These are phyloP conservation scores for Arachnopeziza araneosa DNA, from an alignment of 2,329 filamentous ascomycete genomes.

Conservation along the genomic window DNA sequence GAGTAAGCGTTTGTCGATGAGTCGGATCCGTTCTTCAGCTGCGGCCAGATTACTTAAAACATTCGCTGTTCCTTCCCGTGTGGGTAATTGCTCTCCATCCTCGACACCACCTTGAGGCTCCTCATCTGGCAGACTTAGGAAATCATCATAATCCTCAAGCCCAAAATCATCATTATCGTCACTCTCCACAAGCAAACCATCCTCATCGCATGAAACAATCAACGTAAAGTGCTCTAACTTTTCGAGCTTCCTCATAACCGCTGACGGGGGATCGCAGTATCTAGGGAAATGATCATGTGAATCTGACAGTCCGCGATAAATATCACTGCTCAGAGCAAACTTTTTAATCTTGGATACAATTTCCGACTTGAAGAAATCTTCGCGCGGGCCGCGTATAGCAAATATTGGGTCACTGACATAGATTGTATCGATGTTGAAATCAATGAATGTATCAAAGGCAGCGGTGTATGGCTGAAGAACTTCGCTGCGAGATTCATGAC, in stretches of 20 bases:
- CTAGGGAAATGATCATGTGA: not conserved
- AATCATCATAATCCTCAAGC: not conserved
- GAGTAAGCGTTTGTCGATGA: not conserved
- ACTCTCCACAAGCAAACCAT: not conserved
- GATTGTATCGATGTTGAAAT: constrained; percentile 14
- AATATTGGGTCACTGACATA: constrained; percentile 17
- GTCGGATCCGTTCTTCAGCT: not conserved
- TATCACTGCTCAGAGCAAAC: constrained; percentile 7
- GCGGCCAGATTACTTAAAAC: not conserved
- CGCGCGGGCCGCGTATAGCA: constrained; percentile 5
- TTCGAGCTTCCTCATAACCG: constrained; percentile 3
- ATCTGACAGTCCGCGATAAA: not conserved
- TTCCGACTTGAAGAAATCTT: constrained; percentile 5
- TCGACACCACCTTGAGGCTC: not conserved
- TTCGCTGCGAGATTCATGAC: constrained; percentile 12
- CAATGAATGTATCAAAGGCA: constrained; percentile 12
- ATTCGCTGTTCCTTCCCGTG: not conserved
- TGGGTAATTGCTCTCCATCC: not conserved
- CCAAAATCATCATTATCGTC: not conserved
- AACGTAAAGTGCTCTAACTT: constrained; percentile 8
- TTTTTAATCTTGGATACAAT: constrained; percentile 4
- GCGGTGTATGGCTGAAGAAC: constrained; percentile 9
- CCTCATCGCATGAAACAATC: constrained; percentile 1
- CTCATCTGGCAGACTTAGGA: not conserved
- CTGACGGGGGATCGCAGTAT: not conserved